Conservation (phyloP, 2,329 filamentous ascomycete genomes). For the Phoma herbarum region DNA sequence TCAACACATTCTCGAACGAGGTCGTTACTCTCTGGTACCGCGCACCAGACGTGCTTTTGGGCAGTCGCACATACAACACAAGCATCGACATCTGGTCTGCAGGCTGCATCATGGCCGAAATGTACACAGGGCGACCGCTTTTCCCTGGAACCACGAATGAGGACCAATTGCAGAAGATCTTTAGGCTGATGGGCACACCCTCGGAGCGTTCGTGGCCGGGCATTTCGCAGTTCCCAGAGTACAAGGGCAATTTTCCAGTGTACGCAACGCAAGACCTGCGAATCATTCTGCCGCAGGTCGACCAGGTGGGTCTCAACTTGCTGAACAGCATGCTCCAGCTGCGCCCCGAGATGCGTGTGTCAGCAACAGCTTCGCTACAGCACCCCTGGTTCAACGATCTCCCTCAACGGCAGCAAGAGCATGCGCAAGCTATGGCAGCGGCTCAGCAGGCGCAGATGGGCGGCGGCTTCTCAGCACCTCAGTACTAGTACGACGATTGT, state of each 20-base stretch:
- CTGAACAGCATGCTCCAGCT: constrained; percentile 91
- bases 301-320: constrained; percentile 84
- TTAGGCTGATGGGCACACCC: constrained; percentile 97
- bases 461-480: constrained; percentile 48
- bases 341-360: constrained; percentile 88
- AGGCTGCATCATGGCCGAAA: constrained; percentile 99
- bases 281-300: constrained; percentile 88
- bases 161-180: constrained; percentile 96
- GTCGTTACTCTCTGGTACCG: constrained; percentile 98
- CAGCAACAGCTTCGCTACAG: constrained; percentile 82
- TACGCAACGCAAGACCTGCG: constrained; percentile 92
- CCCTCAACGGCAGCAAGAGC: constrained; percentile 59
- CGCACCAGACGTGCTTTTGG: constrained; percentile 92
- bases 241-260: constrained; percentile 93
- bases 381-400: constrained; percentile 93
- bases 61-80: constrained; percentile 97
- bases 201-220: constrained; percentile 96
- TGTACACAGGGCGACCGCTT: constrained; percentile 94
- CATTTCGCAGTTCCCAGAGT: constrained; percentile 95
- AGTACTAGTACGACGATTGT: constrained; percentile 41
- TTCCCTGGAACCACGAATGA: constrained; percentile 99
- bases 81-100: constrained; percentile 99
- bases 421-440: constrained; percentile 46
- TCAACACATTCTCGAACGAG: constrained; percentile 98
- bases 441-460: constrained; percentile 52